Conservation (phyloP, 495 filamentous ascomycete species). For the Letharia lupina region DNA sequence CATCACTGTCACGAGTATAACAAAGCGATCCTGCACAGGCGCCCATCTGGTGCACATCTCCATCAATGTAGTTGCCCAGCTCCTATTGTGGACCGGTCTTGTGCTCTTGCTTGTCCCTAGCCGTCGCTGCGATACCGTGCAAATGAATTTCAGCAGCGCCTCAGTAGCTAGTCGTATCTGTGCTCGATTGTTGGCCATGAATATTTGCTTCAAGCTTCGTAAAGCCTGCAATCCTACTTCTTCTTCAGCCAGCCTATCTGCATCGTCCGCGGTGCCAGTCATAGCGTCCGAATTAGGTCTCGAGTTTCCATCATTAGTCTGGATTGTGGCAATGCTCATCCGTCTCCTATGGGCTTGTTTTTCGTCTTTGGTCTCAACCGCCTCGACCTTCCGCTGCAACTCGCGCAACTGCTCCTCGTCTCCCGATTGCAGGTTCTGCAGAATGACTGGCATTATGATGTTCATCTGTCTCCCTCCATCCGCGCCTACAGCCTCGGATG, state of each 20-base stretch:
- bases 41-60: slow-evolving; percentile 72
- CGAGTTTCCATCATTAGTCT: slow-evolving; percentile 55
- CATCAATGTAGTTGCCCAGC: slow-evolving; percentile 74
- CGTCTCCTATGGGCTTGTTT: slow-evolving; percentile 52
- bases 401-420: slow-evolving; percentile 57
- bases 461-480: slow-evolving; percentile 65
- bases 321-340: slow-evolving; percentile 70
- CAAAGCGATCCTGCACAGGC: slow-evolving; percentile 83
- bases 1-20: slow-evolving; percentile 72
- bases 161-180: slow-evolving; percentile 69
- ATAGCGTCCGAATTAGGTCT: slow-evolving; percentile 62
- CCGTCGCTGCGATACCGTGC: slow-evolving; percentile 37
- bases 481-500: slow-evolving; percentile 65
- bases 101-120: slow-evolving; percentile 26
- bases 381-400: slow-evolving; percentile 51
- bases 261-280: slow-evolving; percentile 67
- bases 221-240: slow-evolving; percentile 76
- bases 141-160: slow-evolving; percentile 63
- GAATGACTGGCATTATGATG: slow-evolving; percentile 68
- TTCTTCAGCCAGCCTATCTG: slow-evolving; percentile 77
- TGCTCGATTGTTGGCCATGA: slow-evolving; percentile 61
- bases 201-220: slow-evolving; percentile 72
- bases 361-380: slow-evolving; percentile 56
- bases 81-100: slow-evolving; percentile 36
- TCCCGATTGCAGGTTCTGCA: slow-evolving; percentile 76